Base-by-base conservation (phyloP, 805 yeast species). In the Candida gorgasii region DNA sequence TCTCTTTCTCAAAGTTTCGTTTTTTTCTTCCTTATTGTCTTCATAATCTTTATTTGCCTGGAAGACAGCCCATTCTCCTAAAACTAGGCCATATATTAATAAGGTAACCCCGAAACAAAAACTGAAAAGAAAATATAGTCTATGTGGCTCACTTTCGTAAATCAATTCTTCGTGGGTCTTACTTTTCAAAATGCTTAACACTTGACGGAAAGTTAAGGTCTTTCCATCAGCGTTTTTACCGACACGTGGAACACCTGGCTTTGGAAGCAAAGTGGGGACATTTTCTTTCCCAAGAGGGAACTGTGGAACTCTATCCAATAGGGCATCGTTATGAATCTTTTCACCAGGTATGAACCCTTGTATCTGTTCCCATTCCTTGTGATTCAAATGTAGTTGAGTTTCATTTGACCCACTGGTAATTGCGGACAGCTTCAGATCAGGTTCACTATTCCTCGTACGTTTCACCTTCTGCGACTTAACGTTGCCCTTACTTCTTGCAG, bases 131-230 rank as follows among this genome's bases (percentile, higher is more conserved):
- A 86, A 87, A 60, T 86, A 88, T 23, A 86, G 68, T 43, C 85
- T 69, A 57, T 88, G 95, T 0, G 93, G 86, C 62, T 88, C 95
- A 18, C 89, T 80, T 67, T 86, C 92, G 62, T 87, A 88, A 33
- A 87, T 73, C 41, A 87, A 67, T 54, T 86, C 95, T 1, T 92
- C 92, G 36, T 75, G 73, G 9, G 62, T 64, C 51, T 82, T 78
- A 29, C 67, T 64, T 45, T 74, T 68, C 46, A 87, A 64, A 8
- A 77, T 72, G 43, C 75, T 74, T 52, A 84, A 67, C 64, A 88
- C 80, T 57, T 83, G 83, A 5, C 78, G 65, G 49, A 88, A 76
- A 4, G 80, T 69, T 55, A 76, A 62, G 39, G 65, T 57, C 27
- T 75, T 72, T 2, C 37, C 37, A 20, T 34, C 37, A 22, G 37